Conservation (phyloP, 495 filamentous ascomycete genomes). For the Neurospora discreta region DNA sequence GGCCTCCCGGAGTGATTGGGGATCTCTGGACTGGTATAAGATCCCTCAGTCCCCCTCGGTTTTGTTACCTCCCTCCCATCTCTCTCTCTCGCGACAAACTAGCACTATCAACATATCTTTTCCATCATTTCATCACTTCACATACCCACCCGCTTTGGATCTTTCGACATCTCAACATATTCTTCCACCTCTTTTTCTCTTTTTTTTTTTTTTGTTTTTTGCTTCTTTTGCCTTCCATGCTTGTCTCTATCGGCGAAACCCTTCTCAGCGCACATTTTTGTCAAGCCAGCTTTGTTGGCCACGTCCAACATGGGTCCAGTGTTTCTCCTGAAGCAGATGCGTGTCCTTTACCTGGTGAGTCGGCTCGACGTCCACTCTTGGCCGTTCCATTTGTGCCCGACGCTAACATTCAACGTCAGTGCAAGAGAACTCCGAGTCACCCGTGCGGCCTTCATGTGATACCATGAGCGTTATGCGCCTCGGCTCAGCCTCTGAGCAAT, state of each 20-base stretch:
- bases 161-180: background rate
- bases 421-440: background rate
- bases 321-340: background rate
- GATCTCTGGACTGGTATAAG: background rate
- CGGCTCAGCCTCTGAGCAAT: background rate
- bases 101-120: background rate
- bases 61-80: background rate
- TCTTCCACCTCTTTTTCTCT: background rate
- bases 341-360: background rate
- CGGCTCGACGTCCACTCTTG: background rate
- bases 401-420: background rate
- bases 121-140: background rate
- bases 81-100: background rate
- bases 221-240: background rate
- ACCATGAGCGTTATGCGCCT: background rate
- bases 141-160: background rate
- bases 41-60: background rate
- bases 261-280: background rate
- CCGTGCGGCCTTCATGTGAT: background rate
- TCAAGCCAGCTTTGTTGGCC: background rate
- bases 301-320: background rate
- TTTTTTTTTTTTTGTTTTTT: background rate
- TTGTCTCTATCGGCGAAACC: background rate
- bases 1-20: background rate
- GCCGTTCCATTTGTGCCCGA: background rate